These are phyloP conservation scores for Pulveroboletus ravenelii DNA, from an alignment of 768 basidiomycete genomes.

Conservation along the genomic window DNA sequence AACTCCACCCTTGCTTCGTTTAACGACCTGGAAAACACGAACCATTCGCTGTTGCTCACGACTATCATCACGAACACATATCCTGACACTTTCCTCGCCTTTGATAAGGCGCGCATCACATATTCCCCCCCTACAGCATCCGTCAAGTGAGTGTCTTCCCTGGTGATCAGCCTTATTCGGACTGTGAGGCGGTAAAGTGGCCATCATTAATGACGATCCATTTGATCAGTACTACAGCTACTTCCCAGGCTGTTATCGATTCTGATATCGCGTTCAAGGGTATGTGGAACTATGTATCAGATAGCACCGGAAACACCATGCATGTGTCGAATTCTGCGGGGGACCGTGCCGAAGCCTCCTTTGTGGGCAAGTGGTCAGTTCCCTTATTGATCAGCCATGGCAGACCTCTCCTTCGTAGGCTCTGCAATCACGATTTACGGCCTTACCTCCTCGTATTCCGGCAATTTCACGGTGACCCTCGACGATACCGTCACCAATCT, in stretches of 20 bases:
- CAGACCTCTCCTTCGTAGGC: slow-evolving; percentile 36
- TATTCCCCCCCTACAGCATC: slow-evolving; percentile 31
- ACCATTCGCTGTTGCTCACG: slow-evolving; percentile 55
- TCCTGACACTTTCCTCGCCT: slow-evolving; percentile 41
- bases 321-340: slow-evolving; percentile 38
- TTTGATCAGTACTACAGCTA: slow-evolving; percentile 33
- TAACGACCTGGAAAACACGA: slow-evolving; percentile 40
- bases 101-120: slow-evolving; percentile 54
- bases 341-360: slow-evolving; percentile 40
- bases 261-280: slow-evolving; percentile 48
- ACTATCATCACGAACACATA: slow-evolving; percentile 36
- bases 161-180: slow-evolving; percentile 2
- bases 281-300: slow-evolving; percentile 46
- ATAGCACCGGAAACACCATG: slow-evolving; percentile 24
- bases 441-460: slow-evolving; percentile 51
- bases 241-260: slow-evolving; percentile 39
- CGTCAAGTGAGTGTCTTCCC: slow-evolving; percentile 32
- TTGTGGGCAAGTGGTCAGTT: slow-evolving; percentile 41
- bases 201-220: slow-evolving; percentile 20
- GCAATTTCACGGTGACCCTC: slow-evolving; percentile 54
- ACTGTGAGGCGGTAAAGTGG: not conserved
- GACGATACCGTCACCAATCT: slow-evolving; percentile 46
- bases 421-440: slow-evolving; percentile 59
- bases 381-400: not conserved
- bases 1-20: slow-evolving; percentile 48